Evolutionary conservation across 1,284 basidiomycete genomes (phyloP).

Genomic region (Hymenochaete sp.): DNA sequence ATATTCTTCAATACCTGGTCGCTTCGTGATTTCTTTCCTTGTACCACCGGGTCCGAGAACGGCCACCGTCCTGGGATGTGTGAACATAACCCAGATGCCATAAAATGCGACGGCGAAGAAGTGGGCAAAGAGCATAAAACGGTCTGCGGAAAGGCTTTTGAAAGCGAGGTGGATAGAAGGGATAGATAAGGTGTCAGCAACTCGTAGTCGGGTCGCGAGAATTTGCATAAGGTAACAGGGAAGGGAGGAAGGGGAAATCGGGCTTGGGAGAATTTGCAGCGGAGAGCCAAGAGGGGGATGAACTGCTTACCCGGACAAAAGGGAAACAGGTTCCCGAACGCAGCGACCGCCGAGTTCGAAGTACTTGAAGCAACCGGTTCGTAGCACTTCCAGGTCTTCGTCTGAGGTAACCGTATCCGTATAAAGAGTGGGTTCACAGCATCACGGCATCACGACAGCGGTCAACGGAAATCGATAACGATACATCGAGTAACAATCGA

Average conservation of each 20-base stretch:
- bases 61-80: constrained; percentile 41
- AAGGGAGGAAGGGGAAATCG: constrained; percentile 14
- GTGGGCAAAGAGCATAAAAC: constrained; percentile 76
- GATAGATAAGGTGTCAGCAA: constrained; percentile 2
- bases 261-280: not conserved
- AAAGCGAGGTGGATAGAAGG: constrained; percentile 2
- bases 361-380: constrained; percentile 95
- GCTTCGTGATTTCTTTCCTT: constrained; percentile 30
- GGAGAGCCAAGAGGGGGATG: constrained; percentile 2
- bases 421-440: not conserved
- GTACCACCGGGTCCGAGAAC: constrained; percentile 24
- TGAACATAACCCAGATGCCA: constrained; percentile 82
- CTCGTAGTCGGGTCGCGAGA: not conserved
- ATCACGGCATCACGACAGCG: constrained; percentile 4
- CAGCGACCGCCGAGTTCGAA: constrained; percentile 92
- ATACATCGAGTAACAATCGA: constrained; percentile 12
- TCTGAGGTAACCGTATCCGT: constrained; percentile 42
- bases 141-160: constrained; percentile 60
- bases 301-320: constrained; percentile 65
- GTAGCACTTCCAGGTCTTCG: constrained; percentile 72
- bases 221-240: too few species aligned
- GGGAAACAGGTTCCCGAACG: constrained; percentile 79
- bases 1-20: constrained; percentile 47
- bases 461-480: constrained; percentile 15
- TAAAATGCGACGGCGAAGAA: constrained; percentile 97